Base-by-base conservation (phyloP, 2,329 filamentous ascomycete genomes). In the Fonsecaea pedrosoi region DNA sequence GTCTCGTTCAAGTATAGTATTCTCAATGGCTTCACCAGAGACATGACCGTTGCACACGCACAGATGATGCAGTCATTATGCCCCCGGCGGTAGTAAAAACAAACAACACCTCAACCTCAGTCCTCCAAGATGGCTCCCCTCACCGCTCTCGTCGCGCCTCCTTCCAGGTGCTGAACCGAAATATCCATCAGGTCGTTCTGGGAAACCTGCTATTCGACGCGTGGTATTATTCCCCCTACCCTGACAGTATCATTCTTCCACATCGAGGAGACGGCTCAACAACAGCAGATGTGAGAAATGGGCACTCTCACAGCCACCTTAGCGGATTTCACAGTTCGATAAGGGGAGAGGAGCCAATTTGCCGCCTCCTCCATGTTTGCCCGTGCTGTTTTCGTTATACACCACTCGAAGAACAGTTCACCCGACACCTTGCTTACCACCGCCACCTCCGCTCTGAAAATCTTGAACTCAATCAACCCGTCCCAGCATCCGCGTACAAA, bases 361-460 rank as follows among this genome's bases (percentile, higher is more conserved):
- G 67, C 48, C 53, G 56, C n/a, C 35, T 60, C 10, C 48, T 70
- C 25, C 62, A 67, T 60, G 91, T 98, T 38, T 99, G 95, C 76
- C 90, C 92, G 38, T 90, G 88, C 83, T 99, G 95, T 82, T 98
- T 98, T 83, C 94, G 94, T 76, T 99, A 99, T 78, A 90, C 90
- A 55, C 80, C 79, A 65, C 76, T 80, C 64, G 74, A 73, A 54
- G 70, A 71, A 62, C 71, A 77, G 62, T 81, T 80, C 70, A 73
- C 75, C 8, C 73, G 75, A 81, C 32, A 77, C 82, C 40, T 93
- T 89, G 73, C 78, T 78, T 66, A 82, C 76, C 64, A 74, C 69
- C 86, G 77, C 50, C 59, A 54, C 15, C 53, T 58, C n/a, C 62
- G 64, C 37, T 54, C 64, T 45, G 18, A 71, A 18, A 63, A 65